Evolutionary conservation across 805 yeast genomes (phyloP).

Genomic region (Dipodascus geniculatus): DNA sequence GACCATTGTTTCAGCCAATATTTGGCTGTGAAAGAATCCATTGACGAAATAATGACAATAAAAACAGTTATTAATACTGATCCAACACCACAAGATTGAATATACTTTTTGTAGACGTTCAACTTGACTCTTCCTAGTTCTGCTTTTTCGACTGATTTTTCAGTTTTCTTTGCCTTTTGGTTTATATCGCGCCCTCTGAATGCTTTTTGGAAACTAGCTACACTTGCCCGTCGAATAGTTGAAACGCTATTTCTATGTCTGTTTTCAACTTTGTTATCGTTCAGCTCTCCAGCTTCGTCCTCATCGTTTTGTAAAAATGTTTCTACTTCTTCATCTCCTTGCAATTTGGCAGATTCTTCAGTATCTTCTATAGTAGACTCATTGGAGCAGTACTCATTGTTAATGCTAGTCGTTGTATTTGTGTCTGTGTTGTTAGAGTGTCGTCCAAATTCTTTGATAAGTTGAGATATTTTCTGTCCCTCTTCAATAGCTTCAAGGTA

Average conservation of each 20-base stretch:
- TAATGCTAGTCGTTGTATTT: background rate
- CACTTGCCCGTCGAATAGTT: slow-evolving; percentile 14
- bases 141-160: slow-evolving; percentile 38
- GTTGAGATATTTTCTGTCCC: slow-evolving; percentile 27
- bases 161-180: slow-evolving; percentile 7
- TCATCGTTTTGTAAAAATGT: background rate
- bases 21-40: slow-evolving; percentile 56
- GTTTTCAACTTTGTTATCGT: background rate
- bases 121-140: slow-evolving; percentile 81
- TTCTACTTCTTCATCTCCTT: background rate
- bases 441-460: slow-evolving; percentile 17
- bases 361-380: background rate
- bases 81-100: slow-evolving; percentile 58
- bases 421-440: background rate
- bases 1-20: slow-evolving; percentile 90
- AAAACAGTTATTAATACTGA: slow-evolving; percentile 12
- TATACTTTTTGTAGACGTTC: slow-evolving; percentile 61
- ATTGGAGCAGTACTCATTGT: background rate
- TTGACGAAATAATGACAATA: slow-evolving; percentile 37
- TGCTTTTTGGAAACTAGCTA: slow-evolving; percentile 6
- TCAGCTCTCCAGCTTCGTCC: background rate
- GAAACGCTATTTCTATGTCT: slow-evolving; percentile 10
- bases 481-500: slow-evolving; percentile 41
- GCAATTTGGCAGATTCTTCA: background rate
- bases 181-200: background rate